Base-by-base conservation (phyloP, 2,329 filamentous ascomycete species). In the Fusarium pseudocircinatum region DNA sequence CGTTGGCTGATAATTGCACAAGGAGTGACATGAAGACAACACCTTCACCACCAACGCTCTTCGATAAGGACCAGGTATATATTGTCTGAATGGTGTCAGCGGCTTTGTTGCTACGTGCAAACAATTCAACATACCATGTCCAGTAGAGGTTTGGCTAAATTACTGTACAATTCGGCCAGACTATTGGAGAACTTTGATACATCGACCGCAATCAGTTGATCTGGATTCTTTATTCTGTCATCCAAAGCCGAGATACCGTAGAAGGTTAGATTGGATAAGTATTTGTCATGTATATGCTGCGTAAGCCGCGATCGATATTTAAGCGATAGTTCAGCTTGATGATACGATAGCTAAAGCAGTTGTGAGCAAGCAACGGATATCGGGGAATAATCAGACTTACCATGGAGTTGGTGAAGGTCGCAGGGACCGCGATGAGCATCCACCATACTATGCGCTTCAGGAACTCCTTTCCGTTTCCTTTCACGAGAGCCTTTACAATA, bases 321-420 rank as follows among this genome's bases (percentile, higher is more conserved):
- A 36, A 99, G 86, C 1, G 96, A 95, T 47, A 99, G 89, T 81
- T 97, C 95, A 79, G 95, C 97, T 85, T 99, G 96, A 80, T 99
- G 96, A 81, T 97, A 98, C 32, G 95, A 97, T 47, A 98, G 88
- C 94, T 97, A 78, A n/a, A 40, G 22, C 18, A 18, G 10, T 28
- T 10, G 16, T 78, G 42, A 78, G 67, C 40, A 50, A 36, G 50
- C 15, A 52, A 44, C n/a, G 7, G 43, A 20, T 22, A 13, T 22
- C 22, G 32, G 28, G 36, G 24, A 22, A 15, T 10, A 7, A 49
- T 50, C 14, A 39, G 30, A 81, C 89, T 82, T 83, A 96, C 94
- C 96, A 99, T 99, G 2, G 95, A 98, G 83, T 99, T 99, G 44
- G 96, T 99, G 81, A 98, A 98, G 0, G 96, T 98, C 4, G 96